A percentile compares a stretch with the other conserved stretches of the same genome.
Evolutionary conservation across 176 grass and related monocot genomes (phyloP).

Genomic region (Aegilops bicornis): DNA sequence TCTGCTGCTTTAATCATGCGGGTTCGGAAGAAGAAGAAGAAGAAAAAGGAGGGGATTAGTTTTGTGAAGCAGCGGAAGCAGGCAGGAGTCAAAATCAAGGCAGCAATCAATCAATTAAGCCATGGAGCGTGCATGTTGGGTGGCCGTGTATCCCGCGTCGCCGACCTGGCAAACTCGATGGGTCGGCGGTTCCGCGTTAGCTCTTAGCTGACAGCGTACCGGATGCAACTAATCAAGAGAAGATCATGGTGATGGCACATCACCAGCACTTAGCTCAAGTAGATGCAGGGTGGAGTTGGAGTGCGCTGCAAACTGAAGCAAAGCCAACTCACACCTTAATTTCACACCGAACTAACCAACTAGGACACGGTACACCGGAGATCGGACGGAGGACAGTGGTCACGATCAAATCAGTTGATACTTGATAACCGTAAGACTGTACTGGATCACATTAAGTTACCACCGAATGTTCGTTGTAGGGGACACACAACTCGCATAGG

Average conservation of each 20-base stretch:
- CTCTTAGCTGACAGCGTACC: not conserved
- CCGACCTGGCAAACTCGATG: not conserved
- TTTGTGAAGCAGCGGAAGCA: no score
- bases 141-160: not conserved
- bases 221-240: not conserved
- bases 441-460: not conserved
- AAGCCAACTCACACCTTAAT: not conserved
- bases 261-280: not conserved
- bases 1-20: not conserved
- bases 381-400: not conserved
- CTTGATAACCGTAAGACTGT: not conserved
- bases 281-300: not conserved
- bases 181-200: not conserved
- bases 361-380: not conserved
- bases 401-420: not conserved
- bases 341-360: not conserved
- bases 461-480: not conserved
- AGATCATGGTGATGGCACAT: not conserved
- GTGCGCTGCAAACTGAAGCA: slow-evolving; percentile 26
- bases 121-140: slow-evolving; percentile 9
- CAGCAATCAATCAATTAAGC: not conserved
- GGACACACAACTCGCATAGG: not conserved
- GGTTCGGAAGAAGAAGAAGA: no score
- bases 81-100: slow-evolving; percentile 6
- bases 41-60: no score